Evolutionary conservation across 225 moss, liverwort and hornwort species (phyloP).

Genomic region (Polytrichum formosum): DNA sequence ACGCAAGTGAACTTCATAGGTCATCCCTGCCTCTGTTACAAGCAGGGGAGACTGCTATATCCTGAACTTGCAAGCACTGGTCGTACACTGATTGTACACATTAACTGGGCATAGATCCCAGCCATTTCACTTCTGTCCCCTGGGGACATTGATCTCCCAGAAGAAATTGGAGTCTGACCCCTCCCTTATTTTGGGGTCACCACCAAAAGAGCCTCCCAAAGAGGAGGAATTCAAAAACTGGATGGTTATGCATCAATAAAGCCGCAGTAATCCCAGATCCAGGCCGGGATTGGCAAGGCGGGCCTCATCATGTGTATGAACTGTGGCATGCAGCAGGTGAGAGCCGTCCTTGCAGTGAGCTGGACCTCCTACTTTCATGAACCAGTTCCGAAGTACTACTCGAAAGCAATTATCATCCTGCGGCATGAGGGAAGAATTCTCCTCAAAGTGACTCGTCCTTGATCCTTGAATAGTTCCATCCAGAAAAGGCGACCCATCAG

Average conservation of each 20-base stretch:
- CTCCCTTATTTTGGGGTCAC: conserved; percentile 2
- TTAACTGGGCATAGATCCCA: conserved; percentile 51
- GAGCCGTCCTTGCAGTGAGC: no score
- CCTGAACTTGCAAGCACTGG: conserved; percentile 24
- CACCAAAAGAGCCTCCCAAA: conserved; percentile 29
- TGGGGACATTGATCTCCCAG: conserved; percentile 20
- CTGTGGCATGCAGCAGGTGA: no score
- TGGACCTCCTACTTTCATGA: no score
- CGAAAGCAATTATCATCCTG: no score
- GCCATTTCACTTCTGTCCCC: conserved; percentile 38
- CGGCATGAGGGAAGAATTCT: no score
- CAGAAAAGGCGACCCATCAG: conserved; percentile 3
- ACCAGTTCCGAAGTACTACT: no score
- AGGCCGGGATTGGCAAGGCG: conserved; percentile 10
- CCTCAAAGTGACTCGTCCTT: not conserved
- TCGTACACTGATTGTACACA: conserved; percentile 26
- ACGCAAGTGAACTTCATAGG: conserved; percentile 46
- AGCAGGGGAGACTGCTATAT: conserved; percentile 44
- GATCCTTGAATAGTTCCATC: not conserved
- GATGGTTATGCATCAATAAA: conserved; percentile 39
- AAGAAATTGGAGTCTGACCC: not conserved
- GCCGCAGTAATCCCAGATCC: conserved; percentile 13
- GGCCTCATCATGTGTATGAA: no score
- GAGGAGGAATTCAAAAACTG: conserved; percentile 16
- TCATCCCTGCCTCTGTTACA: conserved; percentile 48